Evolutionary conservation across 2,329 filamentous ascomycete species (phyloP), one percentile per base, ranked within the genome.

Genomic region (Aaosphaeria arxii): DNA sequence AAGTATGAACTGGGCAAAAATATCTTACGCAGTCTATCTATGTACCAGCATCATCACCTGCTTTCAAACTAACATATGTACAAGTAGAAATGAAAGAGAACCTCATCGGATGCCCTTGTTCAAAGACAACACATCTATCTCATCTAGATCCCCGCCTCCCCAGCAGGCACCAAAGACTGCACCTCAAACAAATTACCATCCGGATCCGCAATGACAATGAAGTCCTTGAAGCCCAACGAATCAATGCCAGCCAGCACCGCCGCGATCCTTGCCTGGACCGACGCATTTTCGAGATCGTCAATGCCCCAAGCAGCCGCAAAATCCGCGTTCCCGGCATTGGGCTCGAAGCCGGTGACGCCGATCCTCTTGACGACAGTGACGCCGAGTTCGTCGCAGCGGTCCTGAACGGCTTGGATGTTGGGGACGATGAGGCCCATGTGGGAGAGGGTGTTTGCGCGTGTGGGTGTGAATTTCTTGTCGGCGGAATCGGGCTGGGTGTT

Each of bases 351-450:
- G 3, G 50, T n/a, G 13, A 61, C 59, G 5, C 61, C 60, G 9
- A 49, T 50, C 5, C 53, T 40, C 55, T 70, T 70, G n/a, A 66
- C 39, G n/a, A 67, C 55, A 5, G 51, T 51, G 7, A 63, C 56
- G 11, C 47, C 48, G 11, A 45, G 43, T 0, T 41, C 39, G 5
- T 66, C 60, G n/a, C 68, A 55, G 4, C 62, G 55, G 1, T 40
- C 39, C 54, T 70, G 62, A 1, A 62, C 56, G 5, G 57, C 59
- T 13, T 51, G 39, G 4, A 70, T 50, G 47, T 70, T 64, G 1
- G 63, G 66, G 7, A 72, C 70, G 9, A 72, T 57, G 13, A 72
- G 57, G 3, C 70, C 70, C 11, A 72, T 52, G 50, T 72, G 66
- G 11, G 60, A 58, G 41, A 71, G 66, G 2, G 64, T 69, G 52